phyloP scores from a whole-genome alignment of 2,329 filamentous ascomycete species.

The Trichoderma polysporum region DNA sequence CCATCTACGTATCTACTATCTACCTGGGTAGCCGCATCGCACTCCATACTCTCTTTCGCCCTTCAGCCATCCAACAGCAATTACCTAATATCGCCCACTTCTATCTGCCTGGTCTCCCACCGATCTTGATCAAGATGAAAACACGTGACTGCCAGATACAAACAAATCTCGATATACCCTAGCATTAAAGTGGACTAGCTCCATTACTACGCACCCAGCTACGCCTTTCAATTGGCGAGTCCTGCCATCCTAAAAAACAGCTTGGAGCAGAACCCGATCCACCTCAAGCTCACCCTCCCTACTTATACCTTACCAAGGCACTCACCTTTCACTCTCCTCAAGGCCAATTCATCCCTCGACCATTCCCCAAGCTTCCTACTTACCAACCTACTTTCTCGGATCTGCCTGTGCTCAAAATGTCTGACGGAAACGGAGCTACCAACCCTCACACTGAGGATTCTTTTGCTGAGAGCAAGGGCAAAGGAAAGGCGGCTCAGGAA shows the following conservation, averaged over 20 bases:
- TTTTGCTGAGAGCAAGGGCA: constrained; percentile 69
- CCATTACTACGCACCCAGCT: constrained; percentile 32
- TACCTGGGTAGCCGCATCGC: background rate
- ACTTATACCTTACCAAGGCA: constrained; percentile 21
- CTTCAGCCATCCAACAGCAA: background rate
- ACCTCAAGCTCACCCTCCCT: constrained; percentile 29
- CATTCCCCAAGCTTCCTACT: constrained; percentile 22
- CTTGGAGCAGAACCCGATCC: constrained; percentile 24
- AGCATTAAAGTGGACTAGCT: constrained; percentile 28
- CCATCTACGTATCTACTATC: background rate
- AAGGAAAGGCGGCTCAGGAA: constrained; percentile 71
- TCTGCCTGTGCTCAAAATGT: constrained; percentile 34
- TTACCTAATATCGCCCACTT: background rate
- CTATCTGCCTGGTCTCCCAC: background rate
- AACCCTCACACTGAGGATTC: constrained; percentile 45
- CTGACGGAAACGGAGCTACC: constrained; percentile 48
- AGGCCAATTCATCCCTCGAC: constrained; percentile 14
- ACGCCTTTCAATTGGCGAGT: constrained; percentile 22
- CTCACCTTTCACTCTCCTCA: constrained; percentile 4
- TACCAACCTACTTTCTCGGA: background rate
- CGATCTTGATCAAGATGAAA: background rate
- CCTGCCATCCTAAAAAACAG: constrained; percentile 31
- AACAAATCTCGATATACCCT: background rate
- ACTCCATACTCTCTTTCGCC: too few species aligned
- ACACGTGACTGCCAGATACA: constrained; percentile 10